Percentiles rank a stretch among this genome's conserved stretches.
phyloP scores from a whole-genome alignment of 805 yeast species.

The Ogataea populi-albae region DNA sequence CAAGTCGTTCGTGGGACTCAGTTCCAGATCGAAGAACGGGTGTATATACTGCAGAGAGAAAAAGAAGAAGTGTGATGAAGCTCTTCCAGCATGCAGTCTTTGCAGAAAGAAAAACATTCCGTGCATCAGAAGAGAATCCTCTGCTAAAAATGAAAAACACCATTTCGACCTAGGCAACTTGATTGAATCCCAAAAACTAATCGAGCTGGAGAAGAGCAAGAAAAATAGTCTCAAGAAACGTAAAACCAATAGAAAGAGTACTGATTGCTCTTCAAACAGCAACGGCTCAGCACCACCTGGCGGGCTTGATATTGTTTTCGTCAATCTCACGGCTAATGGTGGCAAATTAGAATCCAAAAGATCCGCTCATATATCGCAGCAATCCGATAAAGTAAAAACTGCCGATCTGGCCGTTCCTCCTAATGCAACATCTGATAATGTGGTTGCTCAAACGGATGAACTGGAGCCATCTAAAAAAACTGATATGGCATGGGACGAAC shows the following conservation, averaged over 20 bases:
- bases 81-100: slow-evolving; percentile 44
- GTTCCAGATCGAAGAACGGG: slow-evolving; percentile 37
- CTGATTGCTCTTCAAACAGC: neutral
- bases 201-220: slow-evolving; percentile 11
- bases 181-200: slow-evolving; percentile 19
- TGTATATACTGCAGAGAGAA: slow-evolving; percentile 40
- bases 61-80: slow-evolving; percentile 51
- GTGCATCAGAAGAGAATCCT: slow-evolving; percentile 29
- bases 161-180: slow-evolving; percentile 14
- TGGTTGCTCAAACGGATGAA: neutral
- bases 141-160: slow-evolving; percentile 9
- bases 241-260: neutral
- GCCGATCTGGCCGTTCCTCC: no score
- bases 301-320: slow-evolving; percentile 1
- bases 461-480: neutral
- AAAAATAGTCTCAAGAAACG: neutral
- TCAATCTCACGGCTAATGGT: neutral
- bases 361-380: neutral
- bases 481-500: neutral
- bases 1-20: slow-evolving; percentile 31
- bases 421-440: no score
- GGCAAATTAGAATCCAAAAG: neutral
- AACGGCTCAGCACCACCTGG: neutral
- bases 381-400: neutral
- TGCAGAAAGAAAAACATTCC: slow-evolving; percentile 33